Percentiles rank a stretch among this genome's conserved stretches.
Conservation (phyloP, 2,329 filamentous ascomycete genomes). For the Ceratocystis colombiana region DNA sequence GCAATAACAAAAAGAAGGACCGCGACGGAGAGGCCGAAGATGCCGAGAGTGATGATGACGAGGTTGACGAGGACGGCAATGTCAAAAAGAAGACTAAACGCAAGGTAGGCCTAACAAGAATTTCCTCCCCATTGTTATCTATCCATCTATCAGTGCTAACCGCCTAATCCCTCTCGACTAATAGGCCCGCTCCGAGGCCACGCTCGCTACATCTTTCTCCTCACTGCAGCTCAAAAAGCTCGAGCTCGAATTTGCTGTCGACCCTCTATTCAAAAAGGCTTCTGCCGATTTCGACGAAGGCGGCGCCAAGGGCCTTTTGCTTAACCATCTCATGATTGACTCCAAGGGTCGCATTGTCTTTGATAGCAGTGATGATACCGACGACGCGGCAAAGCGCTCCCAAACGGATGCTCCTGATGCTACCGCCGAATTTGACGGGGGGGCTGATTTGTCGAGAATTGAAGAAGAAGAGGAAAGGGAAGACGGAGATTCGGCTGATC, state of each 20-base stretch:
- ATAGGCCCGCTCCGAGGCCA: constrained; percentile 77
- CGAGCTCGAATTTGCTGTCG: constrained; percentile 90
- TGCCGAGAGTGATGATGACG: constrained; percentile 46
- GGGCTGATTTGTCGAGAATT: constrained; percentile 16
- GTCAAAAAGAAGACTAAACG: constrained; percentile 53
- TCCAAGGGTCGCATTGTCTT: constrained; percentile 88
- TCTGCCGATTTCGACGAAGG: constrained; percentile 98
- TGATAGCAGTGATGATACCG: constrained; percentile 85
- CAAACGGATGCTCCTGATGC: constrained; percentile 30
- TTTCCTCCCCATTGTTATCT: neutral
- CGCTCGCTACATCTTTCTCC: constrained; percentile 76
- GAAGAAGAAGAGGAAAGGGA: constrained; percentile 34
- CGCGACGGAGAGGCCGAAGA: constrained; percentile 55
- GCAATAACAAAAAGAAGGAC: constrained; percentile 62
- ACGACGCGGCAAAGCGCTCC: constrained; percentile 37
- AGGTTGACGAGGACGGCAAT: constrained; percentile 52
- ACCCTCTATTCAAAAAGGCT: constrained; percentile 98
- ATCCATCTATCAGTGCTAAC: neutral
- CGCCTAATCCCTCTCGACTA: constrained; percentile 15
- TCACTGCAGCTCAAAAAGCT: constrained; percentile 93
- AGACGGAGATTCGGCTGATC: constrained; percentile 36
- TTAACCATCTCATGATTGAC: constrained; percentile 97
- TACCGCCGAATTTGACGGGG: constrained; percentile 8
- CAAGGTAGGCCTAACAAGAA: constrained; percentile 47
- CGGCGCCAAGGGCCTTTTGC: constrained; percentile 82